These are phyloP conservation scores for Petunia secreta DNA, from an alignment of 257 asterid genomes.

Conservation along the genomic window DNA sequence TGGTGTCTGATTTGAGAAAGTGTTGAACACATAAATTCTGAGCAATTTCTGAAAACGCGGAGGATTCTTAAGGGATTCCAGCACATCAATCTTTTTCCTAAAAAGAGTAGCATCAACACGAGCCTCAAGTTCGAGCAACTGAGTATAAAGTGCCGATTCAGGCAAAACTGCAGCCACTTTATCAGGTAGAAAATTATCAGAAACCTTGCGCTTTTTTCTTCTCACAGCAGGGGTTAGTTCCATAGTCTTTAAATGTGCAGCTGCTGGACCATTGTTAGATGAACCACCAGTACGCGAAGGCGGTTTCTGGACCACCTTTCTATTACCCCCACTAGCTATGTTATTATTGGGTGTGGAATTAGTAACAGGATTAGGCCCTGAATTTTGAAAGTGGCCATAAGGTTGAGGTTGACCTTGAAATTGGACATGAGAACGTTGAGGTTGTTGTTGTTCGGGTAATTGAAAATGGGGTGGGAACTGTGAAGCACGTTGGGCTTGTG, in stretches of 20 bases:
- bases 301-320: slow-evolving; percentile 61
- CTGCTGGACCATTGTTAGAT: slow-evolving; percentile 54
- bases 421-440: slow-evolving; percentile 45
- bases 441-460: slow-evolving; percentile 47
- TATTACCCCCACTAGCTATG: slow-evolving; percentile 44
- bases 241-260: slow-evolving; percentile 87
- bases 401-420: slow-evolving; percentile 44
- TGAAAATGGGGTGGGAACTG: slow-evolving; percentile 75
- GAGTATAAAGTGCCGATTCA: slow-evolving; percentile 77
- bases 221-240: slow-evolving; percentile 82
- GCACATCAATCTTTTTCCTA: slow-evolving; percentile 67
- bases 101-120: slow-evolving; percentile 69
- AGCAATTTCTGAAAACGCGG: slow-evolving; percentile 37
- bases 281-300: slow-evolving; percentile 68
- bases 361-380: slow-evolving; percentile 39
- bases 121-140: slow-evolving; percentile 74
- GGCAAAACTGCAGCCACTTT: slow-evolving; percentile 70
- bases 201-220: slow-evolving; percentile 65
- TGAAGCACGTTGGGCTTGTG: slow-evolving; percentile 52
- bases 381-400: slow-evolving; percentile 43
- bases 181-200: slow-evolving; percentile 64
- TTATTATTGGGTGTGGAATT: slow-evolving; percentile 47
- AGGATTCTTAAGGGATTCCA: slow-evolving; percentile 40
- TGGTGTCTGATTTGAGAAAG: slow-evolving; percentile 41
- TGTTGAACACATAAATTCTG: slow-evolving; percentile 48